A percentile compares a stretch with the other conserved stretches of the same genome.
Conservation (phyloP, 1,284 basidiomycete species). For the Naganishia albida region DNA sequence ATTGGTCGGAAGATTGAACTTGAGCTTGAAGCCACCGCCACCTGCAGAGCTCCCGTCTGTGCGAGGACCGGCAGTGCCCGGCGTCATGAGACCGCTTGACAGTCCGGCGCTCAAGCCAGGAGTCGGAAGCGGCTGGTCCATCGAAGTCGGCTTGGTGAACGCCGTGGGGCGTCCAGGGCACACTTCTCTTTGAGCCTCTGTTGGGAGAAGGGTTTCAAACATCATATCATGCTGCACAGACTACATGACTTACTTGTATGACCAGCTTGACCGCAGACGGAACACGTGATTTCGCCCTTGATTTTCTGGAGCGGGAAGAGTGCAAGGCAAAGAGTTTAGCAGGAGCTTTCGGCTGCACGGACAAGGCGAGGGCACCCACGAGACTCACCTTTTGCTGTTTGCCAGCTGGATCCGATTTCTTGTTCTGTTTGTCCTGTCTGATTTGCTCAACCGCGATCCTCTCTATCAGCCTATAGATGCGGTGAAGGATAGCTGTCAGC, state of each 20-base stretch:
- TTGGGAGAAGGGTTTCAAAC: not conserved
- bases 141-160: conserved; percentile 17
- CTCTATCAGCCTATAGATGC: too few relatives aligned
- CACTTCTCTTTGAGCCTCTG: conserved; percentile 26
- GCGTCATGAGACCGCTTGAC: conserved; percentile 14
- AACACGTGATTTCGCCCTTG: conserved; percentile 24
- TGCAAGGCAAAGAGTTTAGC: too few relatives aligned
- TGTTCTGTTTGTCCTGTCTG: conserved; percentile 61
- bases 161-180: conserved; percentile 18
- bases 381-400: conserved; percentile 18
- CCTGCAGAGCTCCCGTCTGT: conserved; percentile 12
- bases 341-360: not conserved
- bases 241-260: conserved; percentile 16
- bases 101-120: conserved; percentile 4
- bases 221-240: too few relatives aligned
- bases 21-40: conserved; percentile 24
- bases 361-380: not conserved
- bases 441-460: too few relatives aligned
- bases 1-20: conserved; percentile 12
- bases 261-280: conserved; percentile 21
- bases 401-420: conserved; percentile 58
- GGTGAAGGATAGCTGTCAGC: too few relatives aligned
- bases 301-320: not conserved
- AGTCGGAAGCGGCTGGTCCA: conserved; percentile 20
- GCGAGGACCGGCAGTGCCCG: conserved; percentile 1